Conservation (phyloP, 176 grass and related monocot genomes). For the Cenchrus purpureus region DNA sequence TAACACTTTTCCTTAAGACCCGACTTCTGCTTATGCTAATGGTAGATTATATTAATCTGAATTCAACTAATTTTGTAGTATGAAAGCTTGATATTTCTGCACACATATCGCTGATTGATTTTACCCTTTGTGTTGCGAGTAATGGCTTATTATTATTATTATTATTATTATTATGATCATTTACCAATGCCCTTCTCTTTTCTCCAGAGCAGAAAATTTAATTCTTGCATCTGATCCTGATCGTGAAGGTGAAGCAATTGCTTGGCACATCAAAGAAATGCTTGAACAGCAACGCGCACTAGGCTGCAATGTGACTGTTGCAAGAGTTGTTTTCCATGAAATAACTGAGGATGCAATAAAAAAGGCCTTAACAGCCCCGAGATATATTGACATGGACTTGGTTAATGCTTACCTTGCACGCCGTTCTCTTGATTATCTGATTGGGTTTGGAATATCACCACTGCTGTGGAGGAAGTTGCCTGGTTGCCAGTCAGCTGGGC, state of each 20-base stretch:
- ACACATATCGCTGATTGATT: neutral
- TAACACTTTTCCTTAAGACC: constrained; percentile 6
- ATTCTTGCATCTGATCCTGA: constrained; percentile 99
- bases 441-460: constrained; percentile 94
- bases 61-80: constrained; percentile 22
- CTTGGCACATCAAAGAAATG: constrained; percentile 98
- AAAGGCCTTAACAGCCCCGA: constrained; percentile 63
- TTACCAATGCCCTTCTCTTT: constrained; percentile 22
- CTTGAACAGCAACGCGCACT: constrained; percentile 84
- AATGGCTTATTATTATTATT: constrained; percentile 20
- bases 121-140: constrained; percentile 30
- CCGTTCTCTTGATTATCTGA: constrained; percentile 92
- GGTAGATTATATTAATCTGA: neutral
- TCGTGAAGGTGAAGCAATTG: constrained; percentile 97
- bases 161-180: too few relatives aligned
- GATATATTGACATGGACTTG: constrained; percentile 88
- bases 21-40: constrained; percentile 2
- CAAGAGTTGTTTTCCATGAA: constrained; percentile 97
- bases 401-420: constrained; percentile 98
- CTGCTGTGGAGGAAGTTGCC: constrained; percentile 97
- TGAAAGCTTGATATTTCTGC: constrained; percentile 10
- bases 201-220: constrained; percentile 82
- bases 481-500: constrained; percentile 91
- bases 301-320: constrained; percentile 58
- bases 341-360: constrained; percentile 83